Evolutionary conservation across 2,329 filamentous ascomycete genomes (phyloP).

Genomic region (Penicillium digitatum): DNA sequence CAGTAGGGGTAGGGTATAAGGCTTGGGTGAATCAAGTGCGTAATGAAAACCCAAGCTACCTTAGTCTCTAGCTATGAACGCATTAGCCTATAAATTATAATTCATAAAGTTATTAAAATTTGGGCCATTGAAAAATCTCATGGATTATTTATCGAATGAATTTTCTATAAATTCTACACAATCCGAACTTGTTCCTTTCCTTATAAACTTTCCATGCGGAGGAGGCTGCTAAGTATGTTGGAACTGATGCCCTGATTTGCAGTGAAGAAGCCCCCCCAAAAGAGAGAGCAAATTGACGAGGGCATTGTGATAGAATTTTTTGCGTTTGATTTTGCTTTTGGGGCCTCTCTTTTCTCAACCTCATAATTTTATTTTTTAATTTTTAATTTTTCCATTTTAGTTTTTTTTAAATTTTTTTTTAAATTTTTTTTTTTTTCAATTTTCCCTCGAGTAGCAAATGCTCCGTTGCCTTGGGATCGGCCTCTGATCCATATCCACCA

Average conservation of each 20-base stretch:
- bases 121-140: not conserved
- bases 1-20: not conserved
- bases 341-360: not conserved
- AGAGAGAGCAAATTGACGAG: slow-evolving; percentile 1
- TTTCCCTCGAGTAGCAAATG: not conserved
- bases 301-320: not conserved
- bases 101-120: not conserved
- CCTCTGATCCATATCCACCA: not conserved
- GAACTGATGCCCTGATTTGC: slow-evolving; percentile 23
- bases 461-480: slow-evolving; percentile 1
- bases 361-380: not conserved
- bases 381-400: no score
- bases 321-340: slow-evolving; percentile 1
- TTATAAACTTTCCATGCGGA: slow-evolving; percentile 27
- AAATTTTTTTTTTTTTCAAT: not conserved
- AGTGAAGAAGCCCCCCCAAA: slow-evolving; percentile 15
- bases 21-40: slow-evolving; percentile 12
- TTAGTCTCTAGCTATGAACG: slow-evolving; percentile 5
- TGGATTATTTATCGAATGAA: no score
- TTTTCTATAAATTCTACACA: not conserved
- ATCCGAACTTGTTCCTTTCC: not conserved
- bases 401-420: no score
- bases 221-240: slow-evolving; percentile 26
- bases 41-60: slow-evolving; percentile 20
- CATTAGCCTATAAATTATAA: not conserved